Evolutionary conservation across 768 basidiomycete species (phyloP), one percentile per base, ranked within the genome.

Genomic region (Collybiopsis luxurians): DNA sequence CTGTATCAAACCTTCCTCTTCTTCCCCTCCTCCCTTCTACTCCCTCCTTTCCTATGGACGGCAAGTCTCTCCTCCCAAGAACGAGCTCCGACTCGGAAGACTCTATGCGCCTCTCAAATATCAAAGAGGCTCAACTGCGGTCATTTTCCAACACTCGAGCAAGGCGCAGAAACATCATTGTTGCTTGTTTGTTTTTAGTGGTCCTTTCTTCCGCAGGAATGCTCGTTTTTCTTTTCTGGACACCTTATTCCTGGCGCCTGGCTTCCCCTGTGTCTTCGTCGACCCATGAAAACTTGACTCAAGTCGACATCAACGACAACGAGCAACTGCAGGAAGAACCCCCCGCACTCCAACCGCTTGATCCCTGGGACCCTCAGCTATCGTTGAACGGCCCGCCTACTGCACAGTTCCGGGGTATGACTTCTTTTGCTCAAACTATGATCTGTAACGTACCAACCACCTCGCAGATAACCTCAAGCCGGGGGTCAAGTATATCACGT

Each of bases 401-500:
- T 2, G 56, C 67, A 51, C 73, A 71, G 38, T 87, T 87, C 69
- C 73, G 83, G 75, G 84, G 85, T 81, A 53, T 43, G 67, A 56
- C 31, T 34, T 34, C 13, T 34, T 26, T 19, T 45, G 21, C 38
- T 58, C 2, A n/a, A 12, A 30, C 13, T 7, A 21, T 10, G n/a
- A n/a, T n/a, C n/a, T n/a, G n/a, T n/a, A n/a, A n/a, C n/a, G n/a
- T n/a, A n/a, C 13, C 23, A 45, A 7, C 19, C 30, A 24, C 24
- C 31, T 42, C n/a, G 6, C 47, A 86, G 88, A 88, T 60, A 89
- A 89, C 61, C 70, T 90, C 34, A 79, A 77, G 15, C 69, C 79
- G 19, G 81, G 87, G 55, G 72, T 73, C 3, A 77, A 84, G 60
- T 90, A 89, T 60, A 81, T 90, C 57, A 85, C 87, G 1, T 86